Percentiles rank a stretch among this genome's conserved stretches.
These are phyloP conservation scores for Tuber aestivum DNA, from an alignment of 495 filamentous ascomycete genomes.

Conservation along the genomic window DNA sequence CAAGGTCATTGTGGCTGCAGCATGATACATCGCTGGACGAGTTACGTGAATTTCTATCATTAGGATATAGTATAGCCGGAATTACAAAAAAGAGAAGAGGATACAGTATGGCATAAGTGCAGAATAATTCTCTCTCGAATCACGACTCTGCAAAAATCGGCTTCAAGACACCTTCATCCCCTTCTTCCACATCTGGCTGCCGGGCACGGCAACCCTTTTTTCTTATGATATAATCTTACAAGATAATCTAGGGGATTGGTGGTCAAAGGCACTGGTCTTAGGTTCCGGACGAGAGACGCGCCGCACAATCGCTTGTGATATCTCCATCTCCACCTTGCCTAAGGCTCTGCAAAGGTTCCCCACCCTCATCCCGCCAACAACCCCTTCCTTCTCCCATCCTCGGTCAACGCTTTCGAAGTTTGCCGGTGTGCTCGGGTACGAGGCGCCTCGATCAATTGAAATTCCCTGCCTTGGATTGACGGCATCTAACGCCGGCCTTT, in stretches of 20 bases:
- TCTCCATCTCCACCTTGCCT: background rate
- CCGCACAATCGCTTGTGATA: background rate
- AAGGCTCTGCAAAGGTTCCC: background rate
- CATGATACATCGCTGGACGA: conserved; percentile 12
- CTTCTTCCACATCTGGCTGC: background rate
- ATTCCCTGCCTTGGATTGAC: background rate
- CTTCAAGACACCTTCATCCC: background rate
- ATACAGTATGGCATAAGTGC: background rate
- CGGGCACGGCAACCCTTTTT: background rate
- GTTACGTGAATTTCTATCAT: background rate
- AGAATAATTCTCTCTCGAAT: background rate
- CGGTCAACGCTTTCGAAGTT: background rate
- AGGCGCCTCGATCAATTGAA: conserved; percentile 1
- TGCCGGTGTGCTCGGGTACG: background rate
- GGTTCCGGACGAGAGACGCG: background rate
- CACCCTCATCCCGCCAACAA: background rate
- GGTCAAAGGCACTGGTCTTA: background rate
- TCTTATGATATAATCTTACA: background rate
- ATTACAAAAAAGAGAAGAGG: background rate
- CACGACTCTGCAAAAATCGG: background rate
- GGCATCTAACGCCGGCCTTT: background rate
- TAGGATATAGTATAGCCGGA: background rate
- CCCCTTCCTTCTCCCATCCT: background rate
- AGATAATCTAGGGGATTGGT: background rate
- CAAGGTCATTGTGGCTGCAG: conserved; percentile 35